phyloP scores from a whole-genome alignment of 768 basidiomycete genomes.

The Russula ochroleuca region DNA sequence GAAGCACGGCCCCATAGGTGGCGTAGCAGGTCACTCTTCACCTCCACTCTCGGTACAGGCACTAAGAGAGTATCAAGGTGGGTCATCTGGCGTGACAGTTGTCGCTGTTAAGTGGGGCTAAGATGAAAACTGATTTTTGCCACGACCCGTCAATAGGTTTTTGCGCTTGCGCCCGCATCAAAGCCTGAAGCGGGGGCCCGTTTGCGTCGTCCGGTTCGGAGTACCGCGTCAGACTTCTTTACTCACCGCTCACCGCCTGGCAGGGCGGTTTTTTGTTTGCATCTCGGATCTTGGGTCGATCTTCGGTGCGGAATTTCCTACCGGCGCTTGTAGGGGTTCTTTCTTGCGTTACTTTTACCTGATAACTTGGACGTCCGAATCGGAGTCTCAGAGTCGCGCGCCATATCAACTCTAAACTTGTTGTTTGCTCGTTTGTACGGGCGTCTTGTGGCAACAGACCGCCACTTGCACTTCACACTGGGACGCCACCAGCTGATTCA shows the following conservation, averaged over 20 bases:
- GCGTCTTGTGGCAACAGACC: background rate
- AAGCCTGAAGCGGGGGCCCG: background rate
- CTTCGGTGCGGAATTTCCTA: background rate
- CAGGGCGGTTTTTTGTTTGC: background rate
- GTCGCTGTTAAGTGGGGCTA: background rate
- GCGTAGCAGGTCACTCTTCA: background rate
- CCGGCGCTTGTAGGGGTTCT: background rate
- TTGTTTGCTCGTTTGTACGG: background rate
- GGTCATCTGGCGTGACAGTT: background rate
- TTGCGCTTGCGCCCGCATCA: background rate
- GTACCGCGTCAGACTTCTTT: background rate
- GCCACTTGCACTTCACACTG: conserved; percentile 6
- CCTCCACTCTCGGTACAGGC: background rate
- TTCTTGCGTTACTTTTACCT: background rate
- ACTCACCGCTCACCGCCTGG: background rate
- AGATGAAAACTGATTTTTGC: background rate
- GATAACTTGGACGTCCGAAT: background rate
- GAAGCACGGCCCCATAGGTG: no score
- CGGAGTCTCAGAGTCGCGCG: background rate
- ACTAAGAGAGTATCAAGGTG: background rate
- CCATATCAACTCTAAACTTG: background rate
- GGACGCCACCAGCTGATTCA: background rate
- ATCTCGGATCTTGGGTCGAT: background rate
- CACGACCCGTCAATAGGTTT: background rate
- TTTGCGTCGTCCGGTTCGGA: background rate